phyloP scores from a whole-genome alignment of 2,329 filamentous ascomycete genomes.

The Monosporascus cannonballus region DNA sequence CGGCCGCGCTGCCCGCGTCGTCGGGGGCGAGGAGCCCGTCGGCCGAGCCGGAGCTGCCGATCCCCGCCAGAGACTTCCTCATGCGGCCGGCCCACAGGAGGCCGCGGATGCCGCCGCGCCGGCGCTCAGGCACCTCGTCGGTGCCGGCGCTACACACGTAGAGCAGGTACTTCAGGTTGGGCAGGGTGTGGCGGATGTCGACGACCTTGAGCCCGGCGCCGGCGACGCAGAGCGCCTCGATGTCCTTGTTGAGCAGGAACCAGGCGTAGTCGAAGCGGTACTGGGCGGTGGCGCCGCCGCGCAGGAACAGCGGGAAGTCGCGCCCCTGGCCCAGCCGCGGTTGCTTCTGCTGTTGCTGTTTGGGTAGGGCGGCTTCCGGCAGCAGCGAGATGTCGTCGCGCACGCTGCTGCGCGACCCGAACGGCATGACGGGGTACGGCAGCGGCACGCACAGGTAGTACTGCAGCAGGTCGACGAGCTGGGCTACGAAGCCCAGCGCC shows the following conservation, averaged over 20 bases:
- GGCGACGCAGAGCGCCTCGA: slow-evolving; percentile 61
- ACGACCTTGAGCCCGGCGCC: slow-evolving; percentile 68
- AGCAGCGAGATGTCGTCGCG: slow-evolving; percentile 54
- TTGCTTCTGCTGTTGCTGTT: not conserved
- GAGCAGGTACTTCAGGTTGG: slow-evolving; percentile 88
- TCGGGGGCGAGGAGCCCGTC: slow-evolving; percentile 16
- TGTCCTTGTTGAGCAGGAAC: slow-evolving; percentile 94
- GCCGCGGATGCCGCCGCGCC: slow-evolving; percentile 54
- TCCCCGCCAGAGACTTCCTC: slow-evolving; percentile 12
- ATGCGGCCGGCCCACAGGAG: slow-evolving; percentile 48
- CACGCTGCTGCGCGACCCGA: slow-evolving; percentile 65
- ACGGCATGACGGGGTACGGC: slow-evolving; percentile 70
- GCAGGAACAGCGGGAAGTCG: slow-evolving; percentile 73
- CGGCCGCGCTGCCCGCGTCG: slow-evolving; percentile 33
- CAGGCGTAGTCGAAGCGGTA: slow-evolving; percentile 96
- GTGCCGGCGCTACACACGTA: slow-evolving; percentile 82
- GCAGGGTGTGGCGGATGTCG: slow-evolving; percentile 85
- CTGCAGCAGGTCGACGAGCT: slow-evolving; percentile 69
- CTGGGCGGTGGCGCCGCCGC: slow-evolving; percentile 59
- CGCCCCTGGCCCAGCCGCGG: slow-evolving; percentile 33
- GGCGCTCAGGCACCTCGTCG: slow-evolving; percentile 55
- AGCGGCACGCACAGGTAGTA: slow-evolving; percentile 75
- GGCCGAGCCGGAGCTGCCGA: slow-evolving; percentile 19
- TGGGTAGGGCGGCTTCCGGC: slow-evolving; percentile 23
- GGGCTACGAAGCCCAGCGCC: slow-evolving; percentile 73